These are phyloP conservation scores for Calocybe indica DNA, from an alignment of 768 basidiomycete species.

Conservation along the genomic window DNA sequence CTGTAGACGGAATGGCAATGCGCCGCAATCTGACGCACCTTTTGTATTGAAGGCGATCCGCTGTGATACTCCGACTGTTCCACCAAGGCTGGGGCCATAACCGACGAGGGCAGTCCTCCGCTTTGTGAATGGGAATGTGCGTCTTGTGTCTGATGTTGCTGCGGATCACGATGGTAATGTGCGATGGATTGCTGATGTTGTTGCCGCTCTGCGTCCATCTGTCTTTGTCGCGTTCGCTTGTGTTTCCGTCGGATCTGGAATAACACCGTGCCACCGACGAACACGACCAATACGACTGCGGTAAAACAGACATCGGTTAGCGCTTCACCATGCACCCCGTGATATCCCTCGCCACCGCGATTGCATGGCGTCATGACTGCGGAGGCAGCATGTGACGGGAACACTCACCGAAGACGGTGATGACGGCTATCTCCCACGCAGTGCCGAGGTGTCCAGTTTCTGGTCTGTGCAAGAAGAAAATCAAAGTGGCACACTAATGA, in stretches of 20 bases:
- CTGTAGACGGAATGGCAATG: too few relatives aligned
- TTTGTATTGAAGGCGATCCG: too few relatives aligned
- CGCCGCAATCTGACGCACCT: too few relatives aligned
- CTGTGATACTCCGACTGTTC: too few relatives aligned
- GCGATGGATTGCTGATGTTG: too few relatives aligned
- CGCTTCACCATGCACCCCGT: too few relatives aligned
- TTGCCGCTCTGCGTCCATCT: background rate
- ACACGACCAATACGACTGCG: slow-evolving; percentile 19
- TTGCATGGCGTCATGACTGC: background rate
- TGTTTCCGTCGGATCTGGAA: slow-evolving; percentile 22
- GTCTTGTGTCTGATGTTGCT: too few relatives aligned
- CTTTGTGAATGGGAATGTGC: too few relatives aligned
- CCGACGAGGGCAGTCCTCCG: too few relatives aligned
- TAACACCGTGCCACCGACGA: slow-evolving; percentile 16
- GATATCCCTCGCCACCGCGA: background rate
- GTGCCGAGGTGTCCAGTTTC: slow-evolving; percentile 23
- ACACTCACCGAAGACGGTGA: slow-evolving; percentile 26
- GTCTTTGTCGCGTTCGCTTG: slow-evolving; percentile 6
- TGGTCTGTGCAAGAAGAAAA: slow-evolving; percentile 14
- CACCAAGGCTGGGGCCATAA: too few relatives aligned
- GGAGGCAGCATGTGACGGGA: background rate
- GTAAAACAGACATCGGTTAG: background rate
- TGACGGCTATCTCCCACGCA: slow-evolving; percentile 33
- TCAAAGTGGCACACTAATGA: too few relatives aligned
- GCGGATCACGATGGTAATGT: too few relatives aligned